These are phyloP conservation scores for Fusarium neocosmosporiellum DNA, from an alignment of 2,329 filamentous ascomycete species.

Conservation along the genomic window DNA sequence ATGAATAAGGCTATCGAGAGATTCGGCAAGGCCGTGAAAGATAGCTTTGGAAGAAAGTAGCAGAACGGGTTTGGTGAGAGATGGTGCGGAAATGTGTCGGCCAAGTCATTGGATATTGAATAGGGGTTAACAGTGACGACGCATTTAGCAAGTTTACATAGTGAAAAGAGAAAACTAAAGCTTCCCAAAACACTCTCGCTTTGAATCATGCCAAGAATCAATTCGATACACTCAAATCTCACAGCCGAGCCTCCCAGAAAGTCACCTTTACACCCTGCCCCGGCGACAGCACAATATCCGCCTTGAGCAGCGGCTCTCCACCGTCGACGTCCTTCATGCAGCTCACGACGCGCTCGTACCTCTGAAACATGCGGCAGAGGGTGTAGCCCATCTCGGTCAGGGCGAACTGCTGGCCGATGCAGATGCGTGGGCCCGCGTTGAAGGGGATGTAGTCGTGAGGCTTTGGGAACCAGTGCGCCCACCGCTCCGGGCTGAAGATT, in stretches of 20 bases:
- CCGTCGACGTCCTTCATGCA: constrained; percentile 66
- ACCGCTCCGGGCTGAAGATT: constrained; percentile 74
- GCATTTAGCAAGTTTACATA: not conserved
- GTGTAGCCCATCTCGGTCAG: constrained; percentile 82
- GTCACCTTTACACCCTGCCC: constrained; percentile 68
- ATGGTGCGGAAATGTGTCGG: not conserved
- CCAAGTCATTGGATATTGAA: not conserved
- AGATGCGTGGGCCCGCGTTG: constrained; percentile 79
- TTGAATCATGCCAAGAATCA: not conserved
- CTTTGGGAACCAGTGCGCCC: constrained; percentile 71
- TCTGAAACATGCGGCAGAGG: constrained; percentile 77
- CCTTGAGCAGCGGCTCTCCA: constrained; percentile 64
- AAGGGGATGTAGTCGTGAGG: constrained; percentile 81
- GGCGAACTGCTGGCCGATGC: constrained; percentile 85
- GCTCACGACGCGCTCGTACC: constrained; percentile 72
- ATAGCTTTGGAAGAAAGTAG: constrained; percentile 58
- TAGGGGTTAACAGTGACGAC: not conserved
- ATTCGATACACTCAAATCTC: not conserved
- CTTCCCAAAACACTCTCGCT: not conserved
- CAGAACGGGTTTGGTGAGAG: constrained; percentile 14
- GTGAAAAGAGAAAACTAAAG: not conserved
- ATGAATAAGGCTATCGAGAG: constrained; percentile 79
- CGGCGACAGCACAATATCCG: constrained; percentile 70
- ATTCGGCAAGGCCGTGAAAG: constrained; percentile 79
- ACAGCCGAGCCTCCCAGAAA: constrained; percentile 61